Base-by-base conservation (phyloP, 768 basidiomycete genomes). In the Pleurotus platypus region DNA sequence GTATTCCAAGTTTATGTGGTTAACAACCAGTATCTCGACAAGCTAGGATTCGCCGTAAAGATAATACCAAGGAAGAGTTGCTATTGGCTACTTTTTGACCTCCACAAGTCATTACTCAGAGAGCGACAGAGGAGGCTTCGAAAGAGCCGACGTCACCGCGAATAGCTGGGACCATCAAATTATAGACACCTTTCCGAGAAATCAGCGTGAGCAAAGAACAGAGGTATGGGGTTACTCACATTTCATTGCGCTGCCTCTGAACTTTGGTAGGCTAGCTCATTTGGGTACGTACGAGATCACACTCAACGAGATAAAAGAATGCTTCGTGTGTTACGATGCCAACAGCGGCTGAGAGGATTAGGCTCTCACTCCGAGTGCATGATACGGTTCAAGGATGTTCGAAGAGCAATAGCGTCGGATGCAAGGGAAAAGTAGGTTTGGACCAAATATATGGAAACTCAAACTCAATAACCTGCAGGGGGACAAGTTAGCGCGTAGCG, bases 1-100 rank as follows among this genome's bases (percentile, higher is more conserved):
- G 30, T 35, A 35, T 35, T 35, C 30, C 30, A 35, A 35, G 30
- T 35, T 35, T 1, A 35, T 35, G 11, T 11, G 30, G 30, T 60
- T 45, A 46, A 46, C 50, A 38, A 58, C 49, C 55, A 18, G 20
- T 30, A 56, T 46, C 55, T 46, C 55, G 16, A 30, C 11, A 11
- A 62, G 66, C 65, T 66, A 67, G 59, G 55, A 60, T 62, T 64
- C 46, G 57, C 48, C 58, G 46, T 54, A 46, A 26, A 56, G 30
- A 59, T 57, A 58, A 55, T n/a, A 48, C 62, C 11, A 30, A 27
- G 43, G 38, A 46, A 46, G 30, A 13, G 58, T 75, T 60, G 16
- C 63, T 85, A 53, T 85, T 74, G 83, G 83, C 83, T 83, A 68
- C 82, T 78, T 50, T 75, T 85, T 85, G 83, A 85, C 84, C 83